Evolutionary conservation across 1,284 basidiomycete genomes (phyloP).

Genomic region (Cystobasidiaceae sp.): DNA sequence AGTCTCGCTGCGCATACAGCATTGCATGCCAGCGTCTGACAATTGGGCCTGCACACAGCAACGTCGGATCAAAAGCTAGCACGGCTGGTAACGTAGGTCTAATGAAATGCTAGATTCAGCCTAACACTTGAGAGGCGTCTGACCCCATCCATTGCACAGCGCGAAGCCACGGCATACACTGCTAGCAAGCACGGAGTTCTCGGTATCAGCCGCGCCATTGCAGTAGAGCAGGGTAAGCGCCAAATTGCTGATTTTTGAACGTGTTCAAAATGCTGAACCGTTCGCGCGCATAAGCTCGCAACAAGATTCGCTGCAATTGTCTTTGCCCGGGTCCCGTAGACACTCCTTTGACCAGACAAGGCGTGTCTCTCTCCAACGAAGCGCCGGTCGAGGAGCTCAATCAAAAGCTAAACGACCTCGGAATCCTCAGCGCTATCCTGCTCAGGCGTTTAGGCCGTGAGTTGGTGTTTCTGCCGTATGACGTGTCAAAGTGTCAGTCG

Average conservation of each 20-base stretch:
- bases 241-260: too few relatives aligned
- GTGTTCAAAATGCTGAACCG: too few relatives aligned
- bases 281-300: neutral
- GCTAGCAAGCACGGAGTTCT: constrained; percentile 32
- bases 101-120: neutral
- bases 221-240: constrained; percentile 21
- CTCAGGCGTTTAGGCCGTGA: constrained; percentile 24
- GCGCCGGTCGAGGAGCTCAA: constrained; percentile 29
- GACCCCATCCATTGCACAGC: neutral
- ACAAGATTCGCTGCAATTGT: constrained; percentile 21
- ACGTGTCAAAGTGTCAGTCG: neutral
- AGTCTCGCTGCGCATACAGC: neutral
- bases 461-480: too few relatives aligned
- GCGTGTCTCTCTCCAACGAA: neutral
- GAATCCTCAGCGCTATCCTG: constrained; percentile 22
- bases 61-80: constrained; percentile 30
- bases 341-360: constrained; percentile 26
- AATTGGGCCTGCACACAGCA: neutral
- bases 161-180: constrained; percentile 21
- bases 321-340: constrained; percentile 30
- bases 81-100: constrained; percentile 26
- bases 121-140: neutral
- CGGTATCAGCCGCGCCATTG: constrained; percentile 21
- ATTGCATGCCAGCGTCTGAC: neutral
- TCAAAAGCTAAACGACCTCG: constrained; percentile 6